Evolutionary conservation across 2,329 filamentous ascomycete genomes (phyloP).

Genomic region (Aspergillus ochraceus): DNA sequence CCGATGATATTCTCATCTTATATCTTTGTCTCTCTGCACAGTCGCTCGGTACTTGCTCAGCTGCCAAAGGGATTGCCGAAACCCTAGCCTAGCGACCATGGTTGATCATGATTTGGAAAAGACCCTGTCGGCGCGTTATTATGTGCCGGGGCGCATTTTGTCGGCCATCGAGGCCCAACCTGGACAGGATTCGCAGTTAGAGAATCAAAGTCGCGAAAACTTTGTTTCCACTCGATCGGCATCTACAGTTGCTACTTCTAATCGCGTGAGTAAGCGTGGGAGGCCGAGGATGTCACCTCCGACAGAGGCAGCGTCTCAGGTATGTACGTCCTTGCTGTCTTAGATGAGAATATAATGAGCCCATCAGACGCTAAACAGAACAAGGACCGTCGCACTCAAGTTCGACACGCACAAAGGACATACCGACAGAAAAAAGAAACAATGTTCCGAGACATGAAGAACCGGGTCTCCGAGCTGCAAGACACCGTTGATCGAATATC

Average conservation of each 20-base stretch:
- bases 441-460: constrained; percentile 71
- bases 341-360: background rate
- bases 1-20: background rate
- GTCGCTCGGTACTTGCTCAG: background rate
- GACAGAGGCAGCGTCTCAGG: background rate
- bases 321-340: background rate
- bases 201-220: background rate
- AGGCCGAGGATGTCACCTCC: background rate
- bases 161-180: background rate
- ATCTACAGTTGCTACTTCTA: background rate
- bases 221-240: background rate
- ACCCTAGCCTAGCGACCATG: background rate
- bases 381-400: constrained; percentile 70
- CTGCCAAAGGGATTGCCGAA: background rate
- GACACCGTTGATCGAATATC: constrained; percentile 30
- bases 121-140: background rate
- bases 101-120: background rate
- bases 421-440: constrained; percentile 84
- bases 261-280: background rate
- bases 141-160: background rate
- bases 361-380: too few species aligned
- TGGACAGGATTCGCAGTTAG: background rate
- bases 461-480: constrained; percentile 68
- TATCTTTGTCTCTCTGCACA: background rate
- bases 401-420: constrained; percentile 79